Evolutionary conservation across 345 rosid genomes (phyloP), one percentile per base, ranked within the genome.

Genomic region (Camelina sativa): DNA sequence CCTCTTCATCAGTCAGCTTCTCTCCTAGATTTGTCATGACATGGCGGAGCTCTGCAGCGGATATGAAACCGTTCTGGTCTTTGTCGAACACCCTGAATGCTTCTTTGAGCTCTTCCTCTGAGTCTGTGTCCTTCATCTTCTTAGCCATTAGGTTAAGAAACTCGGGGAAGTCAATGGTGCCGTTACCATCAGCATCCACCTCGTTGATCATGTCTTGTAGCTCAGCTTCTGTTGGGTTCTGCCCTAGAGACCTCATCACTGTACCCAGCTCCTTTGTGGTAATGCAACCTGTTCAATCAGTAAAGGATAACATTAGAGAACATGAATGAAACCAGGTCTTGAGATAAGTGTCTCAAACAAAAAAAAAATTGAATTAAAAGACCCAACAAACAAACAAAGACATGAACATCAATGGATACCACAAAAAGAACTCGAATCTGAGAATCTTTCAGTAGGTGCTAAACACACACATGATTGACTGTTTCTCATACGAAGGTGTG

Each of bases 201-300:
- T 61, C 69, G 52, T 68, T 62, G 58, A 69, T 76, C 75, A 68
- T 76, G 75, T 76, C 79, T 34, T 76, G 79, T 1, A 67, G 64
- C 69, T 76, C 93, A 7, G 93, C 93, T 65, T 88, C 94, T 6
- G 94, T 89, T 25, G 94, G 94, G 73, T 89, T 89, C 77, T 89
- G 94, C 16, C 94, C 94, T 50, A 87, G 80, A 2, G 94, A 89
- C 13, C 94, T 53, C 91, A 89, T 89, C 71, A 89, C 89, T 23
- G 94, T 89, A 15, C 94, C 91, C 32, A 89, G 88, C 80, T 89
- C 94, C 85, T 89, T 89, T 1, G 94, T 89, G 28, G 91, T 89
- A 72, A 89, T 89, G 71, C 91, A 85, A 74, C 94, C 55, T 75
- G 5, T 37, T 11, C 19, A 44, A 30, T 32, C 25, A 65, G 40